Conservation (phyloP, 2,329 filamentous ascomycete genomes). For the Trichoderma polysporum region DNA sequence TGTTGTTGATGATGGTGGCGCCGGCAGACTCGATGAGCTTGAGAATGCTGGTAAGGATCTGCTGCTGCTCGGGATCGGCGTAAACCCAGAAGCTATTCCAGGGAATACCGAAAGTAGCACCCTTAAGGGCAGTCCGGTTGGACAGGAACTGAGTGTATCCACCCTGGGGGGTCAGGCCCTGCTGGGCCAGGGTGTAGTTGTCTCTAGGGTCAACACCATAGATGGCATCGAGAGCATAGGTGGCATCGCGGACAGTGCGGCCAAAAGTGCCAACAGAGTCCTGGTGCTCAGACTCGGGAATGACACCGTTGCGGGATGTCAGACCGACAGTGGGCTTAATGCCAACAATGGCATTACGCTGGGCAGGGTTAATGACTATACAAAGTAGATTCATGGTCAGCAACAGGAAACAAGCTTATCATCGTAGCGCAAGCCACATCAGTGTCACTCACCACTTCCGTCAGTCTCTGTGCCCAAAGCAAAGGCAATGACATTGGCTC, state of each 20-base stretch:
- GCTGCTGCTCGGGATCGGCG: constrained; percentile 55
- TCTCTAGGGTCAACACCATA: constrained; percentile 63
- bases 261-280: constrained; percentile 69
- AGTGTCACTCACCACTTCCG: constrained; percentile 53
- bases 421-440: no score
- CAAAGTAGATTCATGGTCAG: background rate
- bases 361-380: constrained; percentile 66
- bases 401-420: background rate
- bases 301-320: constrained; percentile 61
- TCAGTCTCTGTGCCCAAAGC: constrained; percentile 74
- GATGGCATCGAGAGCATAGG: constrained; percentile 65
- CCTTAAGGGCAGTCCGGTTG: constrained; percentile 53
- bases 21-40: constrained; percentile 58
- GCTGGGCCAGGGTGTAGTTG: constrained; percentile 63
- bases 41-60: constrained; percentile 49
- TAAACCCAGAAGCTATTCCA: constrained; percentile 71
- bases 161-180: constrained; percentile 50
- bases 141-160: constrained; percentile 60
- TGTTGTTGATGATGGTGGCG: constrained; percentile 66
- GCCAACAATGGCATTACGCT: constrained; percentile 67
- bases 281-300: constrained; percentile 67
- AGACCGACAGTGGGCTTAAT: constrained; percentile 75
- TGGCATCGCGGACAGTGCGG: constrained; percentile 67
- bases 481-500: constrained; percentile 62
- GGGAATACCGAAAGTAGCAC: constrained; percentile 67